Base-by-base conservation (phyloP, 2,329 filamentous ascomycete genomes). In the Talaromyces rugulosus region DNA sequence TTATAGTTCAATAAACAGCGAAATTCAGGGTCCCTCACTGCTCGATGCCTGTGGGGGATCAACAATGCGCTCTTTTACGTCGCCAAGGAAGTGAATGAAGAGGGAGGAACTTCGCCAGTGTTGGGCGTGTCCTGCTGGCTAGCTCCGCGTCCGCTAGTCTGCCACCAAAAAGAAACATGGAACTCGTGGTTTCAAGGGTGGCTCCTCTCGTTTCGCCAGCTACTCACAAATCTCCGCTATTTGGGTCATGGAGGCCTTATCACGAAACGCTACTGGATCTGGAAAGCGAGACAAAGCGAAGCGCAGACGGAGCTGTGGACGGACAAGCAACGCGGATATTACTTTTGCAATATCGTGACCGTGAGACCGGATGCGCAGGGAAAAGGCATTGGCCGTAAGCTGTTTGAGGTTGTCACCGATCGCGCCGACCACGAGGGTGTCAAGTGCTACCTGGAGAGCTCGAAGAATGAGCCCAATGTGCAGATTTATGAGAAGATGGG, bases 111-210 rank as follows among this genome's bases (percentile, higher is more conserved):
- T 9, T 68, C 67, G 47, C 82, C 83, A 62, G 82, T 91, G 40
- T 81, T 91, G 31, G 89, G 89, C 9, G 86, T 90, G 28, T 85
- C 87, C 62, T 90, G 89, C 83, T 92, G 89, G 89, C 78, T 90
- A 59, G 82, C 82, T 0, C 89, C 89, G 0, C 80, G 79, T 14
- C n/a, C n/a, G n/a, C n/a, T n/a, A n/a, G n/a, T n/a, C n/a, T n/a
- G n/a, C n/a, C n/a, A n/a, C 4, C 70, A 80, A 54, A 78, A 81
- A 16, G 76, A 82, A 52, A 83, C 81, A 5, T 91, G 88, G 88
- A 75, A 78, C 28, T 80, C 85, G 56, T 90, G 86, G 82, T 70
- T 83, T 1, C 85, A 88, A 61, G 78, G 77, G 61, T 91, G 88
- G 86, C 77, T 81, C n/a, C 78, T 92, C 14, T 91, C 86, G 77